Evolutionary conservation across 2,329 filamentous ascomycete species (phyloP).

Genomic region (Xylariaceae sp.): DNA sequence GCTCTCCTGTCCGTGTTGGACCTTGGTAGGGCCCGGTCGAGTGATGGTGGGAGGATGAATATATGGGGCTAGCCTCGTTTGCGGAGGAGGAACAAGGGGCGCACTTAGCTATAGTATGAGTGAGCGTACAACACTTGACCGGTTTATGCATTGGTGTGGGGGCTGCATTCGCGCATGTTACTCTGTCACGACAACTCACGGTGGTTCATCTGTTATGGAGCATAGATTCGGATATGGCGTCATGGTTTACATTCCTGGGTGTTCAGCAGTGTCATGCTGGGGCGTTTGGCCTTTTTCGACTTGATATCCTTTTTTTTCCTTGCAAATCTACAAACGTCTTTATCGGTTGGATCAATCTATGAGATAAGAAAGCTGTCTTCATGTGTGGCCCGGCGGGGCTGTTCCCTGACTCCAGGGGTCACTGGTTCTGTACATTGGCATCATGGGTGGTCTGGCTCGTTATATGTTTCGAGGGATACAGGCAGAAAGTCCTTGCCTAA

Average conservation of each 20-base stretch:
- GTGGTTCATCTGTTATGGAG: constrained; percentile 30
- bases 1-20: constrained; percentile 66
- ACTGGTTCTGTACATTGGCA: constrained; percentile 19
- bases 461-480: background rate
- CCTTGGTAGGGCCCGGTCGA: constrained; percentile 54
- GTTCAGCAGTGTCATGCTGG: constrained; percentile 28
- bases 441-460: background rate
- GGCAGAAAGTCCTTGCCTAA: background rate
- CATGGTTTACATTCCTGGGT: constrained; percentile 29
- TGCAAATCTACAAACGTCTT: constrained; percentile 5
- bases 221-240: constrained; percentile 36
- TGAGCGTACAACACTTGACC: constrained; percentile 13
- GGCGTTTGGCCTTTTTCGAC: constrained; percentile 18
- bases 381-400: constrained; percentile 7
- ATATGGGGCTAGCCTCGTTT: constrained; percentile 1
- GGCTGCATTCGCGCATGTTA: constrained; percentile 26
- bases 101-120: constrained; percentile 12
- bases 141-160: constrained; percentile 27
- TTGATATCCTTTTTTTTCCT: constrained; percentile 25
- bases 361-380: constrained; percentile 2
- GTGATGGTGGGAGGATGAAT: background rate
- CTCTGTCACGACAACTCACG: constrained; percentile 32
- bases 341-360: constrained; percentile 15
- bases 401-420: background rate
- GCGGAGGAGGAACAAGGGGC: background rate